phyloP scores from a whole-genome alignment of 2,329 filamentous ascomycete species.

The Emmonsiellopsis sp. region DNA sequence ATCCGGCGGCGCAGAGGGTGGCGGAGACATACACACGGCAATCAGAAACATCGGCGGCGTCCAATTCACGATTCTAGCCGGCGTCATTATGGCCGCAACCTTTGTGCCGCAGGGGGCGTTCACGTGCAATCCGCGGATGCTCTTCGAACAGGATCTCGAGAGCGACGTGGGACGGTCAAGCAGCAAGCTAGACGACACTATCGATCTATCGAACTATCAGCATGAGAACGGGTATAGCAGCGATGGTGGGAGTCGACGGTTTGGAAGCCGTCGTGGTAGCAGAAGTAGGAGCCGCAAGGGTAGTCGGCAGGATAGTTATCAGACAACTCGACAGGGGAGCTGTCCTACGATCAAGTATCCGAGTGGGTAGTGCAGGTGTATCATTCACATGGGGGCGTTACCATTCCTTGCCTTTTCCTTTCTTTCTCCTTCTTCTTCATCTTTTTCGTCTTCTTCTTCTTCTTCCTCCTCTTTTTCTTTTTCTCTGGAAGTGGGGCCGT shows the following conservation, averaged over 20 bases:
- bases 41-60: constrained; percentile 39
- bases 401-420: too few species aligned
- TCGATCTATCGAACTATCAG: not conserved
- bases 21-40: constrained; percentile 31
- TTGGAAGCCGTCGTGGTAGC: not conserved
- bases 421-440: too few species aligned
- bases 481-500: too few species aligned
- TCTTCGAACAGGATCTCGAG: constrained; percentile 13
- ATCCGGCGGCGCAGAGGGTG: constrained; percentile 15
- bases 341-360: not conserved
- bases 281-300: not conserved
- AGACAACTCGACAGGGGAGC: not conserved
- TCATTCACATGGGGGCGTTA: too few species aligned
- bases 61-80: constrained; percentile 39
- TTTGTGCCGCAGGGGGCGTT: constrained; percentile 40
- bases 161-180: constrained; percentile 7
- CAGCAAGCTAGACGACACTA: not conserved
- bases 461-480: too few species aligned
- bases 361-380: too few species aligned
- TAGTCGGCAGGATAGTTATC: not conserved
- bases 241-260: too few species aligned
- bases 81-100: constrained; percentile 35
- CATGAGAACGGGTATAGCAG: not conserved
- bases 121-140: constrained; percentile 30
- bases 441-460: too few species aligned